These are phyloP conservation scores for Torrubiella hemipterigena DNA, from an alignment of 2,329 filamentous ascomycete genomes.

Conservation along the genomic window DNA sequence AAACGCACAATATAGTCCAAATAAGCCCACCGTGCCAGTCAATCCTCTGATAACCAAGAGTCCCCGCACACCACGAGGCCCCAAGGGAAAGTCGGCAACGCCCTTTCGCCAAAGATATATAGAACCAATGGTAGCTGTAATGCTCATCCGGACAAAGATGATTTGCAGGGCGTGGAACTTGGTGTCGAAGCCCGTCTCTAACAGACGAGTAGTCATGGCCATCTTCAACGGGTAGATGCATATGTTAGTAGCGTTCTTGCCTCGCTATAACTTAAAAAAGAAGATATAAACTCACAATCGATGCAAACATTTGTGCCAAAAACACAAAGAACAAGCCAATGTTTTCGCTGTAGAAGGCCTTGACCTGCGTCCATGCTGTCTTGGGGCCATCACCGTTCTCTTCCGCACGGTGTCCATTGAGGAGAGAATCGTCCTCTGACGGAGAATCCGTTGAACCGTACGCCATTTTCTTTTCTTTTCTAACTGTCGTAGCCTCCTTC, in stretches of 20 bases:
- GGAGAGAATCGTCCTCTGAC: no score
- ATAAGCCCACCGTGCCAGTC: conserved; percentile 54
- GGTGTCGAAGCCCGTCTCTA: conserved; percentile 19
- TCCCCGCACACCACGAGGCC: conserved; percentile 46
- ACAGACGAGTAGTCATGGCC: conserved; percentile 24
- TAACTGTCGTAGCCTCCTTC: no score
- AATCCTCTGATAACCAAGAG: conserved; percentile 53
- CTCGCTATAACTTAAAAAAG: neutral
- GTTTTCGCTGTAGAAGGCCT: conserved; percentile 34
- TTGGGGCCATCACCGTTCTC: no score
- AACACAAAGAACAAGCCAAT: conserved; percentile 27
- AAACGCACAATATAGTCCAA: conserved; percentile 35
- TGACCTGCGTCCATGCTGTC: conserved; percentile 5
- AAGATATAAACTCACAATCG: conserved; percentile 18
- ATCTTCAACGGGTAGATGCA: conserved; percentile 17
- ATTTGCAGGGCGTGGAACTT: conserved; percentile 29
- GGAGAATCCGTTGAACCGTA: no score
- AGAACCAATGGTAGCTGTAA: conserved; percentile 22
- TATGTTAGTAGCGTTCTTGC: conserved; percentile 3
- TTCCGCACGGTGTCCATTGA: no score
- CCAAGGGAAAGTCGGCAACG: conserved; percentile 53
- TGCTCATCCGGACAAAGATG: conserved; percentile 29
- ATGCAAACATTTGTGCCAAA: conserved; percentile 26
- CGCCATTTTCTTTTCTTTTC: no score
- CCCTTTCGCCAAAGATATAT: conserved; percentile 27